Conservation (phyloP, 495 filamentous ascomycete species). For the Xylaria scruposa region DNA sequence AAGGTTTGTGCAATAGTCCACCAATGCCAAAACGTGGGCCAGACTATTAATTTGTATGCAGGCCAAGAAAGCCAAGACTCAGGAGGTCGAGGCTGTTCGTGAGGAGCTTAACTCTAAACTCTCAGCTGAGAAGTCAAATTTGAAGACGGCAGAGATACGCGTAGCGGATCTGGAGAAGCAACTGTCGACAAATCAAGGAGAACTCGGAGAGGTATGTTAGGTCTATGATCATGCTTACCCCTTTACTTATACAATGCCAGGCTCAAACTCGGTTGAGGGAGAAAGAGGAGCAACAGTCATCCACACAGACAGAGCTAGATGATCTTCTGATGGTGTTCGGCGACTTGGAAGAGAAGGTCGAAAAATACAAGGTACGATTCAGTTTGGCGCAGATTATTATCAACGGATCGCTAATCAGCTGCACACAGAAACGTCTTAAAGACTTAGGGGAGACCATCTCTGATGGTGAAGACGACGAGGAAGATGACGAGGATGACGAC, state of each 20-base stretch:
- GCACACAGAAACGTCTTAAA: slow-evolving; percentile 70
- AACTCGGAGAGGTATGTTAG: slow-evolving; percentile 38
- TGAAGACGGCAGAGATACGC: slow-evolving; percentile 32
- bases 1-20: slow-evolving; percentile 51
- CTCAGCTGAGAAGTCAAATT: slow-evolving; percentile 48
- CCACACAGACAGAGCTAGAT: slow-evolving; percentile 75
- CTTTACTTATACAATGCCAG: slow-evolving; percentile 30
- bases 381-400: background rate
- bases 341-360: slow-evolving; percentile 86
- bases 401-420: slow-evolving; percentile 29
- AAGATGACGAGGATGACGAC: slow-evolving; percentile 67
- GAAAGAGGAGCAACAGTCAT: slow-evolving; percentile 69
- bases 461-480: slow-evolving; percentile 78
- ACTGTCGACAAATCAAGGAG: slow-evolving; percentile 35
- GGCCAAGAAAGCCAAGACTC: slow-evolving; percentile 60
- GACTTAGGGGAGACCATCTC: slow-evolving; percentile 75
- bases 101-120: slow-evolving; percentile 60
- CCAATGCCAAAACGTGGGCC: background rate
- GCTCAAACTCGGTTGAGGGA: slow-evolving; percentile 48
- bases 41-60: slow-evolving; percentile 30
- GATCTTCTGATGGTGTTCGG: slow-evolving; percentile 86
- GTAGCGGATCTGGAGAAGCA: slow-evolving; percentile 36
- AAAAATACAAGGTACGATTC: slow-evolving; percentile 72
- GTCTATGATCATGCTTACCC: slow-evolving; percentile 18
- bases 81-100: slow-evolving; percentile 65